Conservation (phyloP, 73 alveolate genomes). For the Halteria grandinella region DNA sequence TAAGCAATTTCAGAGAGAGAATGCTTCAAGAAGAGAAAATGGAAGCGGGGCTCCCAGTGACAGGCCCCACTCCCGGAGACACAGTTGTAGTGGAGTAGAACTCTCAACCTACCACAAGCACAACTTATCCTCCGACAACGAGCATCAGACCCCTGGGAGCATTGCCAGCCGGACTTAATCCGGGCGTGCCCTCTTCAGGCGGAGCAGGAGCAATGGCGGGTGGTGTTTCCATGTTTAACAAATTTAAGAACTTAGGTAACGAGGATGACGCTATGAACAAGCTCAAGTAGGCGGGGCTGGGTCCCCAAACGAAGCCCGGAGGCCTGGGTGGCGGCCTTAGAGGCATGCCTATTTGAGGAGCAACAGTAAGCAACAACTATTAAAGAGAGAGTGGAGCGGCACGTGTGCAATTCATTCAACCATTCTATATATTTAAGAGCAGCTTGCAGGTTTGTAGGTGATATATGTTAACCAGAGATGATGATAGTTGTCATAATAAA, state of each 20-base stretch:
- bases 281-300: too few species aligned
- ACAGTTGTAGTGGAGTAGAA: too few species aligned
- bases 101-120: too few species aligned
- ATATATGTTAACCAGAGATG: too few species aligned
- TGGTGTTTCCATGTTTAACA: constrained; percentile 24
- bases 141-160: not conserved
- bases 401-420: too few species aligned
- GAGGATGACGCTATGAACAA: constrained; percentile 20
- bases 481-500: too few species aligned
- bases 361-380: too few species aligned
- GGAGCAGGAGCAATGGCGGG: not conserved
- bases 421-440: too few species aligned
- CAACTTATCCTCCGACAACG: too few species aligned
- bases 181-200: not conserved
- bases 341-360: constrained; percentile 23
- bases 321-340: not conserved
- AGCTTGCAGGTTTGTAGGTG: too few species aligned
- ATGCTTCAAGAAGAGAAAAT: constrained; percentile 24
- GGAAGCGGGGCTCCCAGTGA: not conserved
- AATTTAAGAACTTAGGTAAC: constrained; percentile 2
- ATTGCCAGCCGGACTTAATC: not conserved
- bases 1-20: constrained; percentile 33
- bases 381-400: too few species aligned
- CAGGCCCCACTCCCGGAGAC: not conserved
- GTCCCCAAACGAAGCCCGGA: too few species aligned